These are phyloP conservation scores for Ustulina deusta DNA, from an alignment of 2,329 filamentous ascomycete genomes.

Conservation along the genomic window DNA sequence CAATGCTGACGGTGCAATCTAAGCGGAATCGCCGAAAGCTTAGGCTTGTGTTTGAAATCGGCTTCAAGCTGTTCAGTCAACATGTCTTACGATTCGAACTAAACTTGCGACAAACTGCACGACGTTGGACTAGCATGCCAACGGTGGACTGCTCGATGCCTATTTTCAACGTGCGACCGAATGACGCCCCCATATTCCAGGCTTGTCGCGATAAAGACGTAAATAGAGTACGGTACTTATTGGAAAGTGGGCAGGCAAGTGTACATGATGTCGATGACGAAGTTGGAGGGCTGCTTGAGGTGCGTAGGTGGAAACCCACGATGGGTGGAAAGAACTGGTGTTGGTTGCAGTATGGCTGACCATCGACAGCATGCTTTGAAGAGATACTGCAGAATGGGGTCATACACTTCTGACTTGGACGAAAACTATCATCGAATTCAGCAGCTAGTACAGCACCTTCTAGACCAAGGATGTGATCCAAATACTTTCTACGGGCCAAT, in stretches of 20 bases:
- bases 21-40: background rate
- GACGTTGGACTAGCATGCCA: background rate
- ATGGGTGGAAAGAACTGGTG: no score
- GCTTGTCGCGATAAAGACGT: background rate
- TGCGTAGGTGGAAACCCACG: background rate
- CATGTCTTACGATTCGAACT: background rate
- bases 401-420: no score
- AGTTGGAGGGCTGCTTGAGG: background rate
- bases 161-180: background rate
- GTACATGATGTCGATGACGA: background rate
- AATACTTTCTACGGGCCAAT: background rate
- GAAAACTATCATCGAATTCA: background rate
- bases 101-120: background rate
- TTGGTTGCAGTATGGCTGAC: background rate
- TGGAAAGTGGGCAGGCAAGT: background rate
- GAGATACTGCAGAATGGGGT: no score
- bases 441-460: background rate
- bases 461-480: background rate
- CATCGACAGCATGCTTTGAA: background rate
- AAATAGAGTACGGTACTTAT: background rate
- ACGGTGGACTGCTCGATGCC: background rate
- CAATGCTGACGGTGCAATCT: background rate
- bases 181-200: background rate
- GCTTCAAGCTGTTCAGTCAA: background rate
- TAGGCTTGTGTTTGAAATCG: background rate